Evolutionary conservation across 495 filamentous ascomycete genomes (phyloP).

Genomic region (Niebla homalea): DNA sequence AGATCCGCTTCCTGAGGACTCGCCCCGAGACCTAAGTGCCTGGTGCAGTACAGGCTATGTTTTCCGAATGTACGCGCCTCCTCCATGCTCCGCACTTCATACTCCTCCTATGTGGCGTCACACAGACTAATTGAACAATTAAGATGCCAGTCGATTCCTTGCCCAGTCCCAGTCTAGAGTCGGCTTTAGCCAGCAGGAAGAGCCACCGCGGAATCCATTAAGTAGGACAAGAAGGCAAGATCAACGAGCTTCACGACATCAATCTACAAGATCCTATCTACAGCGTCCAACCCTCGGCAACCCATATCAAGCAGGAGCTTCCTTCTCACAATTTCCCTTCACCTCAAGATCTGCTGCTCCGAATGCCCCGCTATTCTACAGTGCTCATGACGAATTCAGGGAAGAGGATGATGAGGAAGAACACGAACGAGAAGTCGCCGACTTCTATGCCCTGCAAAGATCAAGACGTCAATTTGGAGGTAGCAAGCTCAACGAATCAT

Average conservation of each 20-base stretch:
- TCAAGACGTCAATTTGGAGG: conserved; percentile 80
- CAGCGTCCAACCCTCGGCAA: conserved; percentile 42
- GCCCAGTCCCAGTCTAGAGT: conserved; percentile 91
- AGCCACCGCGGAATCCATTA: conserved; percentile 34
- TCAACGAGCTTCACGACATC: conserved; percentile 32
- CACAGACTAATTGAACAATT: conserved; percentile 1
- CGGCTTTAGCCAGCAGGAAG: conserved; percentile 49
- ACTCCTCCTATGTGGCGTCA: not conserved
- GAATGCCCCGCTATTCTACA: conserved; percentile 86
- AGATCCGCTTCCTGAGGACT: too few relatives aligned
- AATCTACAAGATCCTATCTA: conserved; percentile 35
- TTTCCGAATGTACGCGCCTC: conserved; percentile 80
- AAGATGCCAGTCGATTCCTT: conserved; percentile 94
- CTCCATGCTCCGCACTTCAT: conserved; percentile 9
- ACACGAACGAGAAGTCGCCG: conserved; percentile 80
- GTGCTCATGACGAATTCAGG: conserved; percentile 63
- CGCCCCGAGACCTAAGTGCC: too few relatives aligned
- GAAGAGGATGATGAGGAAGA: conserved; percentile 88
- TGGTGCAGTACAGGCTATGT: conserved; percentile 42
- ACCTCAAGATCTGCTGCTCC: conserved; percentile 55
- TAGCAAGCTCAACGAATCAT: conserved; percentile 64
- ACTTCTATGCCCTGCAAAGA: conserved; percentile 79
- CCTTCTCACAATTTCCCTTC: conserved; percentile 64
- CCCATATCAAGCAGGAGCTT: conserved; percentile 54
- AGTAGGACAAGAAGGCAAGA: conserved; percentile 31